These are phyloP conservation scores for Corylus heterophylla DNA, from an alignment of 306 rosid genomes.

Conservation along the genomic window DNA sequence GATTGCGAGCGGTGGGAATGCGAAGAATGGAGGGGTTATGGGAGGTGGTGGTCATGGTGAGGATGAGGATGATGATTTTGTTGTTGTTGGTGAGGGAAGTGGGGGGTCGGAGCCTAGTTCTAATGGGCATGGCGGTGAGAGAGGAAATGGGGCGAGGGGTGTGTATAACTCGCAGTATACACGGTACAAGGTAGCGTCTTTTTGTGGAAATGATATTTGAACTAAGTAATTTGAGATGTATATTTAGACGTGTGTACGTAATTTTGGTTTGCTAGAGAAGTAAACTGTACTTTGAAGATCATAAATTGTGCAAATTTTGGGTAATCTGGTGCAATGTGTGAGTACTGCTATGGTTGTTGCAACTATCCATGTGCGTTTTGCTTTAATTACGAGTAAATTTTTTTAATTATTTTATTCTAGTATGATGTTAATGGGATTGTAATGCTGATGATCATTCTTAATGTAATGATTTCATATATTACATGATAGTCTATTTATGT, in stretches of 20 bases:
- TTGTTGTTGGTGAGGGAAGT: conserved; percentile 21
- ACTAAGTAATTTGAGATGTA: neutral
- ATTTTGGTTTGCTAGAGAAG: neutral
- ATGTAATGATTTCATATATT: neutral
- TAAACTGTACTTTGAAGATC: neutral
- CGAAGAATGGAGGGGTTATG: conserved; percentile 19
- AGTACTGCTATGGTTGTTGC: neutral
- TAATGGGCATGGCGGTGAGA: conserved; percentile 18
- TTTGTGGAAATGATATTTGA: neutral
- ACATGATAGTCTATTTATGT: neutral
- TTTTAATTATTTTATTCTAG: neutral
- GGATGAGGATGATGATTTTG: conserved; percentile 20
- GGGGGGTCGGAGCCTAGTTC: conserved; percentile 17
- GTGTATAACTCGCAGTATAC: conserved; percentile 27
- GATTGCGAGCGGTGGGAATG: conserved; percentile 11
- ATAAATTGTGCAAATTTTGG: neutral
- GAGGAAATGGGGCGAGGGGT: conserved; percentile 17
- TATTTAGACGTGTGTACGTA: neutral
- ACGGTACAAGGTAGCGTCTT: conserved; percentile 28
- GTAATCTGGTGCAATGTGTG: neutral
- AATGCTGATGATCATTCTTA: neutral
- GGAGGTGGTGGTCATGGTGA: conserved; percentile 13
- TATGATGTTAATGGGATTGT: conserved; percentile 2
- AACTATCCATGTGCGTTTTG: neutral
- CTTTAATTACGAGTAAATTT: neutral